Conservation (phyloP, 768 basidiomycete species). For the Psilocybe tampanensis region DNA sequence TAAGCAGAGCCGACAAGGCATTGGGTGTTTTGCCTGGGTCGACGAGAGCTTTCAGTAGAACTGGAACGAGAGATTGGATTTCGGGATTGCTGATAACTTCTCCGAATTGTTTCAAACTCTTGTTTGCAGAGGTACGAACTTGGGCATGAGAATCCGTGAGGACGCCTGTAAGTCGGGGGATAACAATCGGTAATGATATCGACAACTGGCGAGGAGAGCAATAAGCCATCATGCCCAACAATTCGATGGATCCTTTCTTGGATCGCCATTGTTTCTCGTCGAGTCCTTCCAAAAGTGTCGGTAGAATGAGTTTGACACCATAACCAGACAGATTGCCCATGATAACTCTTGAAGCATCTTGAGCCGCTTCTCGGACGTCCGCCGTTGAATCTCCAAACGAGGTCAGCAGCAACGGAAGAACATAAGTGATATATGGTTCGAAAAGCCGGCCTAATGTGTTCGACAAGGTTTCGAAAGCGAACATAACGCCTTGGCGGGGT, state of each 20-base stretch:
- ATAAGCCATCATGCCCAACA: conserved; percentile 98
- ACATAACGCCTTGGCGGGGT: conserved; percentile 90
- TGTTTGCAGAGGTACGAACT: conserved; percentile 90
- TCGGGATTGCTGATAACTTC: conserved; percentile 99
- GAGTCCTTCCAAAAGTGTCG: conserved; percentile 83
- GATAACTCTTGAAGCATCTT: conserved; percentile 90
- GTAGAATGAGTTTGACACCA: conserved; percentile 93
- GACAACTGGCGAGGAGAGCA: conserved; percentile 96
- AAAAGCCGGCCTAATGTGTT: conserved; percentile 86
- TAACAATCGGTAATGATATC: conserved; percentile 92
- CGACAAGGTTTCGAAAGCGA: conserved; percentile 92
- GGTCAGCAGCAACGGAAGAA: conserved; percentile 80
- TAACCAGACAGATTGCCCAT: conserved; percentile 96
- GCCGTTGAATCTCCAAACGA: conserved; percentile 84
- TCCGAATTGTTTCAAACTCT: conserved; percentile 95
- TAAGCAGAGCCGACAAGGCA: conserved; percentile 83
- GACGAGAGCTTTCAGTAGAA: conserved; percentile 91
- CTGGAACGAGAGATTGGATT: conserved; percentile 86
- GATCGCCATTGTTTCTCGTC: conserved; percentile 99
- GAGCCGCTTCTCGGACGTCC: conserved; percentile 92
- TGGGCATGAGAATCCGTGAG: conserved; percentile 98
- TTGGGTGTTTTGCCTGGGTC: conserved; percentile 90
- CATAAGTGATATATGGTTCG: conserved; percentile 87
- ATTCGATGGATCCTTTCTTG: conserved; percentile 95
- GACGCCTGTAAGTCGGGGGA: conserved; percentile 92